Evolutionary conservation across 148 eudicot genomes (phyloP), one percentile per base, ranked within the genome.

Genomic region (Persicaria maculosa): DNA sequence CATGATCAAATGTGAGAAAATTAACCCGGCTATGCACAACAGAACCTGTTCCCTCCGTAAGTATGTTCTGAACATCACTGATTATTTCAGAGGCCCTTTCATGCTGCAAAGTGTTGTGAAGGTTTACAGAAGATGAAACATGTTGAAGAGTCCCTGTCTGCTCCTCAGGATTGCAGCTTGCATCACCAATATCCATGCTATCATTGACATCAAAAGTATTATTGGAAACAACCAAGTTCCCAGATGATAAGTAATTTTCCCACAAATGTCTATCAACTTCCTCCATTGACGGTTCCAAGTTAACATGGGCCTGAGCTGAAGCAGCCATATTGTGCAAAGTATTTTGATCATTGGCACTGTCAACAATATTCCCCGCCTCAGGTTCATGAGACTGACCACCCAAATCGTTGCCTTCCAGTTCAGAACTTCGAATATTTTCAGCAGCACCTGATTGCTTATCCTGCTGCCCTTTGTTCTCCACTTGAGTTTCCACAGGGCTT

Each of bases 161-260:
- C 75, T 85, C 88, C 65, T 67, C 70, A n/a, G 73, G 78, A 73
- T 46, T 73, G n/a, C 69, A 83, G 82, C 79, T 82, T 64, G 73
- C 92, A 77, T 85, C 88, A 47, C 84, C 89, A 76, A 80, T 76
- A 61, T 89, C 94, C 92, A 87, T 88, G 85, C 55, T 77, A 74
- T 74, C 82, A 72, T 47, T 81, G 65, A 54, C 83, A 80, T 79
- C 72, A 22, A 72, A 57, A 10, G 74, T 58, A 62, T 47, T n/a
- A 47, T 77, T 76, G 25, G 74, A 71, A 50, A 72, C 75, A 17
- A 59, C 81, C 47, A 25, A 73, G 58, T 85, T 76, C 73, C 73
- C 77, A 20, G 85, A 72, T 44, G 76, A 55, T 72, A 78, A 84
- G 57, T 85, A 90, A 82, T 67, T 57, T 68, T 68, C 82, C 67